phyloP scores from a whole-genome alignment of 2,329 filamentous ascomycete genomes.

The Alternaria sp. region DNA sequence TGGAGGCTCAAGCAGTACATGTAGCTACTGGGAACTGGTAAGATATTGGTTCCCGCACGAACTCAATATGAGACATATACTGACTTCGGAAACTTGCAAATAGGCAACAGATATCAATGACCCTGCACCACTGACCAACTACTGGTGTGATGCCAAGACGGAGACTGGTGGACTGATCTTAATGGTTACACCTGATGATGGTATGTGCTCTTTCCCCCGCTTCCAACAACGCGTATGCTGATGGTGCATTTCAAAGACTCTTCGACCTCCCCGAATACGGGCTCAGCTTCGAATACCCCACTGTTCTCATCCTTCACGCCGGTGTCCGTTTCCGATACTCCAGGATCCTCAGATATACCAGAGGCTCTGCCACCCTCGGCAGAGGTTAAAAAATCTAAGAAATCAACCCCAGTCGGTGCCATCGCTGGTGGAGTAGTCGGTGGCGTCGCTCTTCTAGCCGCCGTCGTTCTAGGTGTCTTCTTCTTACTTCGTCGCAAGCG shows the following conservation, averaged over 20 bases:
- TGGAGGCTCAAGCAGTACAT: conserved; percentile 15
- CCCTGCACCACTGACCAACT: conserved; percentile 18
- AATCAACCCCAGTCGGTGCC: conserved; percentile 21
- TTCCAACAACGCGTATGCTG: neutral
- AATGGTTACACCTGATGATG: conserved; percentile 15
- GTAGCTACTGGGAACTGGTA: conserved; percentile 16
- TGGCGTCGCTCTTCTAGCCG: conserved; percentile 24
- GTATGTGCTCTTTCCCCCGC: neutral
- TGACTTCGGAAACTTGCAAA: neutral
- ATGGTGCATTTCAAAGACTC: neutral
- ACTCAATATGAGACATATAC: neutral
- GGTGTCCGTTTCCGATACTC: neutral
- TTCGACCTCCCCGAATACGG: neutral
- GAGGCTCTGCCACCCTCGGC: neutral
- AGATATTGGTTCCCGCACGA: neutral
- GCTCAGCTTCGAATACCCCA: neutral
- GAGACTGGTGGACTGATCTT: conserved; percentile 15
- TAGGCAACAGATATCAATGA: conserved; percentile 18
- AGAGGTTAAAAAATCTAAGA: neutral
- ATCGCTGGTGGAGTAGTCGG: conserved; percentile 32
- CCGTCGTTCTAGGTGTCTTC: conserved; percentile 20
- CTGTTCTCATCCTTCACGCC: conserved; percentile 5
- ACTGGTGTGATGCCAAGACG: conserved; percentile 23
- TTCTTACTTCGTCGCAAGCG: conserved; percentile 21
- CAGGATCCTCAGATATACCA: neutral